These are phyloP conservation scores for Phytophthora pinifolia DNA, from an alignment of 352 stramenopile species.

Conservation along the genomic window DNA sequence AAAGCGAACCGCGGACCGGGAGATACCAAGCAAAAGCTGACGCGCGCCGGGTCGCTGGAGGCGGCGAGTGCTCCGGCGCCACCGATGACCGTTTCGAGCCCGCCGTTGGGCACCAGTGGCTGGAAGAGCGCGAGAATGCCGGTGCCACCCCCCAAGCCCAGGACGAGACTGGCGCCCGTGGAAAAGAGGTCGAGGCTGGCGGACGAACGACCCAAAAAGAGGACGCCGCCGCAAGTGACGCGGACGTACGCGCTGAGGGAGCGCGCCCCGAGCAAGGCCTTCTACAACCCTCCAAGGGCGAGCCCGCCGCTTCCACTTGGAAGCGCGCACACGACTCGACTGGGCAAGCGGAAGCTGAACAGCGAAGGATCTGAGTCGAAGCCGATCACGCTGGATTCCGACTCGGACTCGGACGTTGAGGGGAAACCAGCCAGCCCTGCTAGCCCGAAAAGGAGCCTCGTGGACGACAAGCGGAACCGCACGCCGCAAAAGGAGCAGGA, in stretches of 20 bases:
- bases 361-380: constrained; percentile 40
- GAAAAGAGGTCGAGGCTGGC: constrained; percentile 14
- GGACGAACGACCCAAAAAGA: constrained; percentile 1
- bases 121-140: constrained; percentile 25
- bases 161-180: neutral
- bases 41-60: constrained; percentile 22
- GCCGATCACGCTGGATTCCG: constrained; percentile 52
- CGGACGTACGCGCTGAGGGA: constrained; percentile 22
- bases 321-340: neutral
- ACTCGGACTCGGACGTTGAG: constrained; percentile 37
- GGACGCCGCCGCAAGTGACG: neutral
- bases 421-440: neutral
- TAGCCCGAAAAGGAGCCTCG: constrained; percentile 6
- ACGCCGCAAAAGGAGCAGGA: constrained; percentile 9
- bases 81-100: constrained; percentile 8
- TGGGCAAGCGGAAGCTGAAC: constrained; percentile 30
- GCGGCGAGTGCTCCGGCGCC: constrained; percentile 21
- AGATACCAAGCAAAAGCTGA: neutral
- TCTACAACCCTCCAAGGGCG: constrained; percentile 5
- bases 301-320: constrained; percentile 4
- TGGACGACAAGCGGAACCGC: constrained; percentile 10
- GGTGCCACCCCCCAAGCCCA: neutral
- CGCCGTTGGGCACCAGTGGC: constrained; percentile 7
- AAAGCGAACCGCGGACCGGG: constrained; percentile 19
- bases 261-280: constrained; percentile 1